Evolutionary conservation across 2,329 filamentous ascomycete genomes (phyloP).

Genomic region (Cercospora sesami): DNA sequence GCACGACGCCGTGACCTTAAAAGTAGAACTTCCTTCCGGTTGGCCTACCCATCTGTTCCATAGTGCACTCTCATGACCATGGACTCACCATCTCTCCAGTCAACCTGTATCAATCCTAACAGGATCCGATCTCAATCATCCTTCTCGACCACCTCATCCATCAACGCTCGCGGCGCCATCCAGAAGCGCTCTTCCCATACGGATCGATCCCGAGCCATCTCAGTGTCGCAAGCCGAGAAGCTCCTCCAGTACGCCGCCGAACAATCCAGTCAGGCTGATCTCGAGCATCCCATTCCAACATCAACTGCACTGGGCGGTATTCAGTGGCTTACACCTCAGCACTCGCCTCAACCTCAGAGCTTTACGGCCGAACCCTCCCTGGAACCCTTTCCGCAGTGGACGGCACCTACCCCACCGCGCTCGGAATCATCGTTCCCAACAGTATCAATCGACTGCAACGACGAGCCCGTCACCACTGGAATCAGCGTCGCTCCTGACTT

Average conservation of each 20-base stretch:
- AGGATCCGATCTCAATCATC: constrained; percentile 32
- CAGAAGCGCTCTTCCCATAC: constrained; percentile 32
- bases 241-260: constrained; percentile 33
- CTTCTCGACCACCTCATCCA: constrained; percentile 28
- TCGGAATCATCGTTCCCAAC: constrained; percentile 38
- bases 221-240: constrained; percentile 35
- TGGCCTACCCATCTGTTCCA: constrained; percentile 27
- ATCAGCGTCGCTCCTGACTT: constrained; percentile 30
- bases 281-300: constrained; percentile 18
- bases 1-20: constrained; percentile 22
- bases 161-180: constrained; percentile 35
- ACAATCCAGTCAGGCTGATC: constrained; percentile 23
- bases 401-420: constrained; percentile 37
- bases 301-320: constrained; percentile 20
- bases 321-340: constrained; percentile 38
- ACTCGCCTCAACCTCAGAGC: constrained; percentile 36
- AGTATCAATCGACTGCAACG: constrained; percentile 34
- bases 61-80: constrained; percentile 29
- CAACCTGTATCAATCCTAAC: constrained; percentile 22
- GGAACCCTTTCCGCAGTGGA: constrained; percentile 37
- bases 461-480: constrained; percentile 30
- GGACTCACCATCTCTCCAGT: constrained; percentile 39
- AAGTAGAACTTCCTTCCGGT: constrained; percentile 25
- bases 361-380: constrained; percentile 29
- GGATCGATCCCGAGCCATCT: constrained; percentile 34